Base-by-base conservation (phyloP, 2,329 filamentous ascomycete species). In the Exophiala sp. region DNA sequence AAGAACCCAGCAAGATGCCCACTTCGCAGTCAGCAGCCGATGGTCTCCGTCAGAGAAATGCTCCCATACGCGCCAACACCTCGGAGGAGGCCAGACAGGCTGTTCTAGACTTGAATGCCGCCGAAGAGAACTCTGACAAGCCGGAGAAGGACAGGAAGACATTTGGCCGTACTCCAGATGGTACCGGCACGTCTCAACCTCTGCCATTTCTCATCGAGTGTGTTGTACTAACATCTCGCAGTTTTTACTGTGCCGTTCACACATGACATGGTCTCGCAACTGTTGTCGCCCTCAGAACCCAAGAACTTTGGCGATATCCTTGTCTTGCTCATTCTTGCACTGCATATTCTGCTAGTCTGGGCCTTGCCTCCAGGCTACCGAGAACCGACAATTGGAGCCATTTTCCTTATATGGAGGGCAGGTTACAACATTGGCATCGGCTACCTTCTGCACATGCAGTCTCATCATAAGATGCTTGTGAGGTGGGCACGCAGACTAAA, bases 251-350 rank as follows among this genome's bases (percentile, higher is more conserved):
- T 99, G 50, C 94, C 94, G 44, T 86, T 90, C 59, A 99, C 94
- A 52, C 91, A 96, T 78, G 94, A 99, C 75, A 97, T 99, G 94
- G 92, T 99, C 64, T 95, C 92, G 47, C 94, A 97, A 75, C 82
- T 99, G 51, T 84, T 99, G 64, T 94, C 95, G 65, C 94, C 94
- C 47, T 88, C 88, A 62, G 88, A 97, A 69, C 91, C 94, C 49
- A 99, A 99, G 78, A 97, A 97, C 69, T 70, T 95, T 36, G 94
- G 91, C 57, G 94, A 99, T 72, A 74, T 84, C 54, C 68, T 87
- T 55, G 91, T 99, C 60, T 79, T 99, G 53, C 79, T 79, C 43
- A 87, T 96, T 55, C 79, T 99, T 45, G 87, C 78, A 51, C 73
- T 82, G 48, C 88, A 95, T 67, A 86, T 95, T 62, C 70, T 87